Evolutionary conservation across 1,284 basidiomycete genomes (phyloP), one percentile per base, ranked within the genome.

Genomic region (Quambalaria eucalypti): DNA sequence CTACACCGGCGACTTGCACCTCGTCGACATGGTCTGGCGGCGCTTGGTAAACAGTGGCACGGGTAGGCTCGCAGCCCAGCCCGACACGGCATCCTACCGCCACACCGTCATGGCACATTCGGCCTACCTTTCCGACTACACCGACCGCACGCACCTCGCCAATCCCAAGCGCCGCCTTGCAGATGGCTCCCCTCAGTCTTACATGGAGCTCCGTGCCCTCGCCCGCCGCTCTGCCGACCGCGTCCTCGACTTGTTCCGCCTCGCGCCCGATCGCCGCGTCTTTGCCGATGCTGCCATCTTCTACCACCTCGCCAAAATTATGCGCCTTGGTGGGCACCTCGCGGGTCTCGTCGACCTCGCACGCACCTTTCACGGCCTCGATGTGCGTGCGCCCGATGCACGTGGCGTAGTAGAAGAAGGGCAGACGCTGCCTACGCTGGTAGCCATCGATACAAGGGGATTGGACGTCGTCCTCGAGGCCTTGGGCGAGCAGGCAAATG

Each of bases 391-490:
- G 5, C 64, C 64, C 21, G 16, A 48, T 33, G n/a, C 19, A 8
- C 8, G n/a, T n/a, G n/a, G n/a, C n/a, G n/a, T n/a, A n/a, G n/a
- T n/a, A n/a, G n/a, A n/a, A n/a, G n/a, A 46, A 46, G 42, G 16
- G 16, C 21, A 46, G n/a, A 26, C n/a, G 26, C 33, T 26, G 2
- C 9, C 25, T 16, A 16, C 25, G 6, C 29, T 25, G 36, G 12
- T 48, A 16, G 42, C n/a, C 42, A 46, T 26, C 25, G 21, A 23
- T 9, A 61, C 63, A 16, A 63, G 73, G 50, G 69, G 68, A 10
- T 65, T 75, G 52, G 71, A 74, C 54, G 73, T 68, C 23, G 57
- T 67, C 48, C 58, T 75, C 25, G 66, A 69, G 68, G 67, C 70
- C 21, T 64, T 75, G 23, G 73, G 71, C n/a, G 71, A 74, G 50